Evolutionary conservation across 768 basidiomycete species (phyloP), one percentile per base, ranked within the genome.

Genomic region (Kwoniella shandongensis): DNA sequence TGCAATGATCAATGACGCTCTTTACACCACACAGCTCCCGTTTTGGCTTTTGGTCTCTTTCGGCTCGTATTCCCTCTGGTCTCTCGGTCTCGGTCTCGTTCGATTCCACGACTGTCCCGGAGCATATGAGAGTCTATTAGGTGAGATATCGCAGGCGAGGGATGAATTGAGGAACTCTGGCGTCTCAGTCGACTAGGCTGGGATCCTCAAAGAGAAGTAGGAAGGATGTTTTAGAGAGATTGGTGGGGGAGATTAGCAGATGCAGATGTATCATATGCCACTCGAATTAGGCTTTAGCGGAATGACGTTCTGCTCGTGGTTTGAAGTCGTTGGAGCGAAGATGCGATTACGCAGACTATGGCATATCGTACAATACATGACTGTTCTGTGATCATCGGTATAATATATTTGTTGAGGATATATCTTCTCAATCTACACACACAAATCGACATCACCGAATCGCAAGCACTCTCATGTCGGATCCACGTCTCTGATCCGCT

Each of bases 1-100:
- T n/a, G n/a, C n/a, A n/a, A n/a, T n/a, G n/a, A n/a, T n/a, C n/a
- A n/a, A 32, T 13, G 32, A 6, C 32, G 13, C 32, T 13, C 32
- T 13, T 6, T 10, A 48, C 32, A 48, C 11, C n/a, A 15, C 15
- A 38, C 49, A 89, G 88, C 74, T 89, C 27, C 88, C 88, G 2
- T 91, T 86, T 86, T 89, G 88, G 88, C 68, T 88, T 8, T 81
- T 90, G 12, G 85, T 90, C 1, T 79, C 85, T 1, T 88, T 88
- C 62, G 89, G 89, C 12, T 84, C 88, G 1, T 90, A 88, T 72
- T 86, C 86, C 17, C 81, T 90, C 11, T 84, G 84, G 78, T 86
- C 85, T 10, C 82, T 90, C 18, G 88, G 89, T 10, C 83, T 83
- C 81, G 88, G 88, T 1, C 69, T 89, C 40, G 81, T 84, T 63